Percentiles rank a stretch among this genome's conserved stretches.
phyloP scores from a whole-genome alignment of 2,329 filamentous ascomycete species.

The Neodidymelliopsis sp. region DNA sequence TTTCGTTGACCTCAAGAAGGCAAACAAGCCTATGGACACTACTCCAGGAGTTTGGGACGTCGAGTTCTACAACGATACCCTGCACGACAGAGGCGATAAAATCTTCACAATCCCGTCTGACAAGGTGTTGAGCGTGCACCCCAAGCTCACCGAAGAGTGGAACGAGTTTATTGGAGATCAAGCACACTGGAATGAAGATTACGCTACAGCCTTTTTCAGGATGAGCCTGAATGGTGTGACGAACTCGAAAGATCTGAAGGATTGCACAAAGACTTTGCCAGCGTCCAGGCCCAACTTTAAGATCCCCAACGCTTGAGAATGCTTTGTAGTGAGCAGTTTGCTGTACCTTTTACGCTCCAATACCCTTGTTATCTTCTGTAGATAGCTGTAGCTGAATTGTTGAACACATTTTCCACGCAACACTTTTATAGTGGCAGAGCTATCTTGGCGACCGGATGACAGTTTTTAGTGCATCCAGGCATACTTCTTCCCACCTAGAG shows the following conservation, averaged over 20 bases:
- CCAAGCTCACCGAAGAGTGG: slow-evolving; percentile 39
- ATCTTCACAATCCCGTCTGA: slow-evolving; percentile 43
- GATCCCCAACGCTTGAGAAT: slow-evolving; percentile 1
- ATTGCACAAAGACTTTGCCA: slow-evolving; percentile 43
- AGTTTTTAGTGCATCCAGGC: not conserved
- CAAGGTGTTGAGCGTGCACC: slow-evolving; percentile 34
- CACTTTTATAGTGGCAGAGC: too few relatives aligned
- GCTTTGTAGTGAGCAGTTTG: not conserved
- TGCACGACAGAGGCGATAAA: slow-evolving; percentile 31
- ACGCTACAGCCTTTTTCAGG: slow-evolving; percentile 42
- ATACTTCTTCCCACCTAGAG: slow-evolving; percentile 3
- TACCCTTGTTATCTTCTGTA: slow-evolving; percentile 10
- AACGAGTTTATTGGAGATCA: slow-evolving; percentile 38
- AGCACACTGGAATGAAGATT: slow-evolving; percentile 40
- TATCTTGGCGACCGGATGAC: too few relatives aligned
- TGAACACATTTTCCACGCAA: too few relatives aligned
- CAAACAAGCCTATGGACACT: slow-evolving; percentile 53
- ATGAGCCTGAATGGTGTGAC: slow-evolving; percentile 41
- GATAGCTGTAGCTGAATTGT: too few relatives aligned
- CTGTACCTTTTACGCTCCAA: not conserved
- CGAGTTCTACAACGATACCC: slow-evolving; percentile 55
- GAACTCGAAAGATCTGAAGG: slow-evolving; percentile 31
- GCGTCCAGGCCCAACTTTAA: slow-evolving; percentile 17
- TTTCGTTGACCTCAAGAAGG: slow-evolving; percentile 52
- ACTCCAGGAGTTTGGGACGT: slow-evolving; percentile 62